Percentiles rank a stretch among this genome's conserved stretches.
Conservation (phyloP, 2,329 filamentous ascomycete genomes). For the Fusarium oligoseptatum region DNA sequence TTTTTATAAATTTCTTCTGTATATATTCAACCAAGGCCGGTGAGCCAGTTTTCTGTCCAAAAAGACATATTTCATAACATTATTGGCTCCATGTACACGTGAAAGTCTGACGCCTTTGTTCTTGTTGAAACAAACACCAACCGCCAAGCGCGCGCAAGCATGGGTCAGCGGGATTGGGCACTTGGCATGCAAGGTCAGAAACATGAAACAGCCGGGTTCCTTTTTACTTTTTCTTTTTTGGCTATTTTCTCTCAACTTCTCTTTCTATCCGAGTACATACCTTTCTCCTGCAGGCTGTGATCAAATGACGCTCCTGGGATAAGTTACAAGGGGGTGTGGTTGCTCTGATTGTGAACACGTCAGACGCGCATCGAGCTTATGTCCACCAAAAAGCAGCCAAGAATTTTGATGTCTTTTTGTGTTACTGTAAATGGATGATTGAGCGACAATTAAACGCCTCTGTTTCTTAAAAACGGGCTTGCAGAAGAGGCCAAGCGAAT, state of each 20-base stretch:
- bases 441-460: background rate
- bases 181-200: constrained; percentile 19
- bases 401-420: background rate
- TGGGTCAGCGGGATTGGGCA: background rate
- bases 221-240: background rate
- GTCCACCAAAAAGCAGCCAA: constrained; percentile 17
- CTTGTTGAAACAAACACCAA: background rate
- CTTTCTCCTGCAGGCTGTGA: background rate
- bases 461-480: background rate
- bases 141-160: background rate
- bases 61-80: constrained; percentile 13
- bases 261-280: background rate
- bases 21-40: constrained; percentile 41
- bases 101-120: constrained; percentile 24
- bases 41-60: constrained; percentile 13
- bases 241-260: background rate
- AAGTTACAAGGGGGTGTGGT: background rate
- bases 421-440: constrained; percentile 3
- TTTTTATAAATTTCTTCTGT: constrained; percentile 42
- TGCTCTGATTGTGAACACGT: constrained; percentile 27
- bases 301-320: background rate
- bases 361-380: constrained; percentile 34
- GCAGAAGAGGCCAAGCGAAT: background rate
- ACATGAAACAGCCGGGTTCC: constrained; percentile 20
- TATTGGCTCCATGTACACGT: background rate